Base-by-base conservation (phyloP, 148 eudicot genomes). In the Vaccinium vitisidaea region DNA sequence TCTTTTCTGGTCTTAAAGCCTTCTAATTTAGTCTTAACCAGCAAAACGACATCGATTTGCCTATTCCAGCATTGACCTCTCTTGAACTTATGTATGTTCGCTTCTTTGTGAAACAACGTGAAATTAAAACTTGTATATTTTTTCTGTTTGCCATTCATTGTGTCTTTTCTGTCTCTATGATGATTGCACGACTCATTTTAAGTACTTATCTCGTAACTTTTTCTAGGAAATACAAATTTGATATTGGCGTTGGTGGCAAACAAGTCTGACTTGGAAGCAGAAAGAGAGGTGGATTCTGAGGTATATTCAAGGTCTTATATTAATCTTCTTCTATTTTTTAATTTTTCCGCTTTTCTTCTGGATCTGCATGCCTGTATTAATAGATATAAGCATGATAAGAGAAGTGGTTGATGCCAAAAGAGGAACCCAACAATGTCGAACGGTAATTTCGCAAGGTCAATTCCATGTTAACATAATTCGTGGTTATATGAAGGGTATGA, bases 181-280 rank as follows among this genome's bases (percentile, higher is more conserved):
- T 49, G 49, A 27, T 67, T 54, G 74, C 30, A 43, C 23, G 25
- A 56, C 16, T 27, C 58, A 27, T 25, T n/a, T n/a, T 70, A 32
- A 54, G 6, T 65, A 23, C 80, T 85, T 10, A 18, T 74, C 81
- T 52, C 3, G 18, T 63, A 46, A 25, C 21, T 5, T 12, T 69
- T 36, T 83, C n/a, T 85, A 90, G 92, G 88, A 80, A 82, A 79
- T 52, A 82, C 87, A 67, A 83, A 74, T 84, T 70, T 85, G 84
- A 90, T 88, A 69, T 81, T 90, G 89, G 89, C 92, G 23, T 79
- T 90, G 85, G 92, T 88, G 5, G 92, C 85, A 53, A 90, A 90
- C 81, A 90, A 90, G 71, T 82, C 87, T 56, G 92, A 90, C 81
- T 54, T 88, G 80, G 90, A 90, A 87, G 12, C 67, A 52, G 75